Percentiles rank a stretch among this genome's conserved stretches.
These are phyloP conservation scores for Chaetomiaceae sp. DNA, from an alignment of 2,329 filamentous ascomycete genomes.

Conservation along the genomic window DNA sequence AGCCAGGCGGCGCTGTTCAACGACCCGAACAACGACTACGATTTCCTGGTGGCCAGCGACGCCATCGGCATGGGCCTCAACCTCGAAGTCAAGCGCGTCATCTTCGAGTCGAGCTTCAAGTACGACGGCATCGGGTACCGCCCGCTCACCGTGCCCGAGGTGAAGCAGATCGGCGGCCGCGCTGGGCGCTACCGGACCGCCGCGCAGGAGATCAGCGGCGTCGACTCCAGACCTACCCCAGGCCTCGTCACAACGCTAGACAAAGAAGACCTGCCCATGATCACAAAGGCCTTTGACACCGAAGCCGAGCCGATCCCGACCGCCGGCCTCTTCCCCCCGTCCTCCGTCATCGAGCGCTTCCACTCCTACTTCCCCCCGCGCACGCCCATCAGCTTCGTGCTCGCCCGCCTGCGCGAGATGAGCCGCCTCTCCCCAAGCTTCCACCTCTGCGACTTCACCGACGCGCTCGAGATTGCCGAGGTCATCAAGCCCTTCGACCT, in stretches of 20 bases:
- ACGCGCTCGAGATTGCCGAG: conserved; percentile 65
- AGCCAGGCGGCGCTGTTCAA: conserved; percentile 93
- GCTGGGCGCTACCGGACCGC: conserved; percentile 82
- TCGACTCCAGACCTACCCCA: conserved; percentile 30
- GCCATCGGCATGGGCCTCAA: conserved; percentile 98
- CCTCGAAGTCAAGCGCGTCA: conserved; percentile 81
- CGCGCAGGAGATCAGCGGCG: conserved; percentile 42
- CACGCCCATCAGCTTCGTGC: conserved; percentile 78
- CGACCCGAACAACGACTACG: conserved; percentile 90
- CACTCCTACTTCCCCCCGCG: conserved; percentile 73
- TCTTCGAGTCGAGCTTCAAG: conserved; percentile 78
- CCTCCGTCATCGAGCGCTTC: conserved; percentile 68
- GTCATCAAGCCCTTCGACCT: conserved; percentile 69
- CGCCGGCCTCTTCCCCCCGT: conserved; percentile 72
- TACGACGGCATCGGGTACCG: conserved; percentile 57
- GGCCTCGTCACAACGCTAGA: conserved; percentile 81
- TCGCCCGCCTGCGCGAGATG: conserved; percentile 70
- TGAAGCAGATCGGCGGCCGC: conserved; percentile 93
- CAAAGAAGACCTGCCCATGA: conserved; percentile 57
- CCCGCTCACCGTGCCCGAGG: conserved; percentile 65
- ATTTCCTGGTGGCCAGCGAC: conserved; percentile 77
- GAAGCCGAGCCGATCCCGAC: conserved; percentile 62
- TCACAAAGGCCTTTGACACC: conserved; percentile 58
- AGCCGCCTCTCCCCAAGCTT: conserved; percentile 61
- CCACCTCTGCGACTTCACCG: conserved; percentile 62